Evolutionary conservation across 1,284 basidiomycete genomes (phyloP).

Genomic region (Cutaneotrichosporon sp.): DNA sequence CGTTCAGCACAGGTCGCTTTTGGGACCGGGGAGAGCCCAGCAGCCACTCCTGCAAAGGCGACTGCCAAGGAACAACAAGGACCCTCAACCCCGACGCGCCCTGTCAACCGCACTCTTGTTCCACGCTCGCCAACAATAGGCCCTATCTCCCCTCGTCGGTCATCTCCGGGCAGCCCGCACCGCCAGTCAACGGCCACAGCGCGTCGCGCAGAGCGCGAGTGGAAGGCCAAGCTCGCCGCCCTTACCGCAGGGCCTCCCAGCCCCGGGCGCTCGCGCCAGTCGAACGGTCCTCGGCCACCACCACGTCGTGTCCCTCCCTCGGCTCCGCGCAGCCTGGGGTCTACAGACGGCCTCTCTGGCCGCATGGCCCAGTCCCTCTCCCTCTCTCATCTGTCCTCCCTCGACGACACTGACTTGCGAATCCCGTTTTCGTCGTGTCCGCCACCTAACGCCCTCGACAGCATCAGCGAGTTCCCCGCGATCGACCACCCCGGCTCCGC

Average conservation of each 20-base stretch:
- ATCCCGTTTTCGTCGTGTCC: neutral
- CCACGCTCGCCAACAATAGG: constrained; percentile 7
- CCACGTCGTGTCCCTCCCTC: constrained; percentile 14
- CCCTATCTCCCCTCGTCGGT: neutral
- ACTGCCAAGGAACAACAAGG: neutral
- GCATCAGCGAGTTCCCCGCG: neutral
- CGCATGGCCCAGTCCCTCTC: constrained; percentile 1
- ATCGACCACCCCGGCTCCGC: constrained; percentile 1
- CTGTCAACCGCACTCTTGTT: constrained; percentile 1
- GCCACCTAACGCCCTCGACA: constrained; percentile 1
- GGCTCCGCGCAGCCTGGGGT: neutral
- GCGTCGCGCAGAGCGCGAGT: constrained; percentile 36
- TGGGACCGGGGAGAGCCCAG: neutral
- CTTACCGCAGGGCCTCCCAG: constrained; percentile 16
- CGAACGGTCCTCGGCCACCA: constrained; percentile 13
- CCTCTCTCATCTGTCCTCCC: neutral
- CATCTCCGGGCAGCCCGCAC: constrained; percentile 5
- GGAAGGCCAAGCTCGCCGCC: constrained; percentile 40
- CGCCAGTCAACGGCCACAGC: constrained; percentile 8
- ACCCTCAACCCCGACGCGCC: neutral
- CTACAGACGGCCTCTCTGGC: neutral
- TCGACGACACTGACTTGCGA: neutral
- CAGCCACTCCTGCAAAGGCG: constrained; percentile 2
- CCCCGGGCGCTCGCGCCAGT: neutral
- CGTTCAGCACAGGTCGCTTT: constrained; percentile 6